Percentiles rank a stretch among this genome's conserved stretches.
phyloP scores from a whole-genome alignment of 1,284 basidiomycete genomes.

The Xanthoconium separans region DNA sequence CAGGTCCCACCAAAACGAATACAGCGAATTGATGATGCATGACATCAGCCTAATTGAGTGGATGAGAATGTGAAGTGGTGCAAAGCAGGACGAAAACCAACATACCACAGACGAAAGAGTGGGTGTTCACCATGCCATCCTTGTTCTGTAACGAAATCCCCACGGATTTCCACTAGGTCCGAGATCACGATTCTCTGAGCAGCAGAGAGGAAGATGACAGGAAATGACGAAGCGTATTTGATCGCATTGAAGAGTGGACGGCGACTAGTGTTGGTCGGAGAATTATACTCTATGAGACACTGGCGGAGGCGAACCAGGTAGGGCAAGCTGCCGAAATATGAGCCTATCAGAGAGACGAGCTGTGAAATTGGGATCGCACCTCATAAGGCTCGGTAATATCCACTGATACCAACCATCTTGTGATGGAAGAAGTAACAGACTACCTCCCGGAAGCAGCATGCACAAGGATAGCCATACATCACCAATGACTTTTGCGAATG shows the following conservation, averaged over 20 bases:
- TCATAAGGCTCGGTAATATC: constrained; percentile 83
- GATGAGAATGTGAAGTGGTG: not conserved
- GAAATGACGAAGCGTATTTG: constrained; percentile 97
- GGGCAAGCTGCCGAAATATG: constrained; percentile 62
- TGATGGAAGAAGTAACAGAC: constrained; percentile 61
- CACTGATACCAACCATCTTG: constrained; percentile 66
- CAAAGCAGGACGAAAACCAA: constrained; percentile 13
- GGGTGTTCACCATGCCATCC: constrained; percentile 77
- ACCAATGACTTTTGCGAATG: constrained; percentile 94
- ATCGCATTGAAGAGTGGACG: constrained; percentile 90
- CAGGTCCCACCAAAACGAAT: constrained; percentile 99
- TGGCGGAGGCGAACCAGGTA: constrained; percentile 92
- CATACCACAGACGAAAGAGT: constrained; percentile 83
- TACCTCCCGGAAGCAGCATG: constrained; percentile 79
- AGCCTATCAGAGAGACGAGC: constrained; percentile 7
- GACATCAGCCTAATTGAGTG: constrained; percentile 67
- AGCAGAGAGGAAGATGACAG: constrained; percentile 94
- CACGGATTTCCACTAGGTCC: constrained; percentile 53
- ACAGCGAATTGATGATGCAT: constrained; percentile 87
- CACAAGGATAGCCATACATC: constrained; percentile 88
- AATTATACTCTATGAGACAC: constrained; percentile 85
- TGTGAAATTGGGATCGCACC: constrained; percentile 47
- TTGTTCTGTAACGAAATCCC: constrained; percentile 41
- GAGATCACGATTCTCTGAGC: constrained; percentile 71
- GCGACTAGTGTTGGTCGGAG: constrained; percentile 62